Evolutionary conservation across 441 rosid species (phyloP).

Genomic region (Mallotus repandus): DNA sequence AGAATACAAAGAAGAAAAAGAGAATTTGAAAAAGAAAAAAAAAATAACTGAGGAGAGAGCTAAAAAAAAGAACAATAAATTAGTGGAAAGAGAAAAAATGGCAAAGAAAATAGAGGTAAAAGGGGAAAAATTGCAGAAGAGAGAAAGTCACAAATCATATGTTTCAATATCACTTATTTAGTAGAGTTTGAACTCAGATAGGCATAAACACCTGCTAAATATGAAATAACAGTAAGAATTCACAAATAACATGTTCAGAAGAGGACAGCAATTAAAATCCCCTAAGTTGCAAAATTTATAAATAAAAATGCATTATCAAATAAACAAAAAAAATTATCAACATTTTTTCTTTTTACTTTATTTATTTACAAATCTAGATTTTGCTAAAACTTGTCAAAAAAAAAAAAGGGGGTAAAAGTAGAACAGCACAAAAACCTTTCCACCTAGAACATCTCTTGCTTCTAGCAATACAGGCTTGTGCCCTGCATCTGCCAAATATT

Average conservation of each 20-base stretch:
- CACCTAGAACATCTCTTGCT: constrained; percentile 95
- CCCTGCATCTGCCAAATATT: constrained; percentile 95
- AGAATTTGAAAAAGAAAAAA: too few species aligned
- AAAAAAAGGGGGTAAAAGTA: not conserved
- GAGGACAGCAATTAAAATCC: not conserved
- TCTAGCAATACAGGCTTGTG: constrained; percentile 83
- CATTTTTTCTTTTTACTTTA: not conserved
- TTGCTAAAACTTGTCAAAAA: constrained; percentile 9
- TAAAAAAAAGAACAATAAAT: too few species aligned
- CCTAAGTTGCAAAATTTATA: too few species aligned
- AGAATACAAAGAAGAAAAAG: too few species aligned
- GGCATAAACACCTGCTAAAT: too few species aligned
- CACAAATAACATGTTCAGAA: not conserved
- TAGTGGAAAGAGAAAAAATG: too few species aligned
- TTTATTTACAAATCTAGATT: not conserved
- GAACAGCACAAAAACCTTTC: constrained; percentile 62
- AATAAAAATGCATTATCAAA: not conserved
- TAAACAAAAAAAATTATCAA: not conserved
- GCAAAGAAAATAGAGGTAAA: too few species aligned
- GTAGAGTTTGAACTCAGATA: too few species aligned
- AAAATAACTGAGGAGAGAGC: too few species aligned
- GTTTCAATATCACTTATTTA: too few species aligned
- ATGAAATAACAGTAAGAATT: not conserved
- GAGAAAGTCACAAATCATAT: too few species aligned
- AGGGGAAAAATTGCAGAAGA: too few species aligned